These are phyloP conservation scores for Mesotaenium endlicherianum DNA, from an alignment of 139 green algal species.

Conservation along the genomic window DNA sequence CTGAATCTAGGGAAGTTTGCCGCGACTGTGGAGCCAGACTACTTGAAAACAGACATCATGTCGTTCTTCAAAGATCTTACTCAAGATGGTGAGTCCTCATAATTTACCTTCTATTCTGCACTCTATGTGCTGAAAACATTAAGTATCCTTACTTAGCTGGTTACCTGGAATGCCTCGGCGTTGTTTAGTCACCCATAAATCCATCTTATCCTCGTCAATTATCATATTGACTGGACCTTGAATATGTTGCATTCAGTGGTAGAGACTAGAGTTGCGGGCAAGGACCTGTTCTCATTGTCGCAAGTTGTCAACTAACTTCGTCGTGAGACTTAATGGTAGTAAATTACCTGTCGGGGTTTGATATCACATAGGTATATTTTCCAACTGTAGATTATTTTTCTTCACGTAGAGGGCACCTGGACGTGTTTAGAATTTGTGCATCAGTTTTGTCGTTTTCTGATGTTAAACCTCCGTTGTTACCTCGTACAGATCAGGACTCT, in stretches of 20 bases:
- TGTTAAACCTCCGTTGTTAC: slow-evolving; percentile 5
- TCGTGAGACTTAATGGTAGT: no score
- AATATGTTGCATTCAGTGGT: no score
- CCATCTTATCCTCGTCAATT: no score
- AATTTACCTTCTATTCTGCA: no score
- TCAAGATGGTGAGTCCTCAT: slow-evolving; percentile 83
- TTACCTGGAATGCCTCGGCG: no score
- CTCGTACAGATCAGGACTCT: slow-evolving; percentile 85
- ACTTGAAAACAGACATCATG: slow-evolving; percentile 79
- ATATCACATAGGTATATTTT: background rate
- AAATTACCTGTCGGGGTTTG: background rate
- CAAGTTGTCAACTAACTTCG: no score
- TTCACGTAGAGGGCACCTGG: background rate
- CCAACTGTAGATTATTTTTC: background rate
- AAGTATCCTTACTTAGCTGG: no score
- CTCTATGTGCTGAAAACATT: no score
- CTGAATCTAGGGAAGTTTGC: slow-evolving; percentile 85
- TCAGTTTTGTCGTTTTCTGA: slow-evolving; percentile 39
- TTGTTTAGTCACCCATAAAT: no score
- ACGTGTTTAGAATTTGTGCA: background rate
- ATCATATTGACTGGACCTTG: no score
- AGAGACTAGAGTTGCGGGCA: no score
- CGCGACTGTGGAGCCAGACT: slow-evolving; percentile 71
- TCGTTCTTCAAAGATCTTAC: slow-evolving; percentile 85
- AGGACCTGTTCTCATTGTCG: no score